Evolutionary conservation across 2,329 filamentous ascomycete species (phyloP).

Genomic region (Coniochaeta prunicola): DNA sequence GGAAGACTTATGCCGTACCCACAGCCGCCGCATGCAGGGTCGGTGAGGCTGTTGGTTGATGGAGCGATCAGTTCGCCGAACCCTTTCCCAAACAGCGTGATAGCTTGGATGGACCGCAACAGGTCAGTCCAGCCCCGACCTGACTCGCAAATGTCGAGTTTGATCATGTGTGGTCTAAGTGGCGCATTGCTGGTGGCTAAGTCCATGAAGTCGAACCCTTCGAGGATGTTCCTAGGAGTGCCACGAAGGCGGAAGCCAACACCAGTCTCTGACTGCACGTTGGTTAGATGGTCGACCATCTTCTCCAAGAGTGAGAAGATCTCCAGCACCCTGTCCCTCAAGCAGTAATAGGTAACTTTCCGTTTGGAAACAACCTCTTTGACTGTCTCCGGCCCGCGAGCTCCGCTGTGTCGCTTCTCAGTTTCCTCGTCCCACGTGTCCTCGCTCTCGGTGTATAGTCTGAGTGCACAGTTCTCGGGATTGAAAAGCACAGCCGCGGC

Average conservation of each 20-base stretch:
- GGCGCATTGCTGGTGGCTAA: background rate
- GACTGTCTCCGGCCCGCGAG: background rate
- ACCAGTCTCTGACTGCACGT: background rate
- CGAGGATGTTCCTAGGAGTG: background rate
- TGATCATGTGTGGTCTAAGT: background rate
- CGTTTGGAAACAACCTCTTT: background rate
- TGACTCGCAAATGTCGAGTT: background rate
- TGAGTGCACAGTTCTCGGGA: background rate
- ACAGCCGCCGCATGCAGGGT: background rate
- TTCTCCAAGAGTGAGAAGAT: background rate
- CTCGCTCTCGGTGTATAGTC: background rate
- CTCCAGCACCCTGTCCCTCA: background rate
- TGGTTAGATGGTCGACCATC: background rate
- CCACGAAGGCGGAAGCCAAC: background rate
- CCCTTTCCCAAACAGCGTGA: background rate
- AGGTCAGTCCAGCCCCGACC: background rate
- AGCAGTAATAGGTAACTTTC: background rate
- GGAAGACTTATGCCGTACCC: background rate
- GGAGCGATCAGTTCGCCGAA: background rate
- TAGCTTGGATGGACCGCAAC: background rate
- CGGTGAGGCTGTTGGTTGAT: background rate
- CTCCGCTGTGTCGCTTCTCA: background rate
- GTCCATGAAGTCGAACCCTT: slow-evolving; percentile 1
- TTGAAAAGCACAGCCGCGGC: background rate
- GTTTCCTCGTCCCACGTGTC: slow-evolving; percentile 1